Conservation (phyloP, 2,329 filamentous ascomycete genomes). For the Samsoniella hepiali region DNA sequence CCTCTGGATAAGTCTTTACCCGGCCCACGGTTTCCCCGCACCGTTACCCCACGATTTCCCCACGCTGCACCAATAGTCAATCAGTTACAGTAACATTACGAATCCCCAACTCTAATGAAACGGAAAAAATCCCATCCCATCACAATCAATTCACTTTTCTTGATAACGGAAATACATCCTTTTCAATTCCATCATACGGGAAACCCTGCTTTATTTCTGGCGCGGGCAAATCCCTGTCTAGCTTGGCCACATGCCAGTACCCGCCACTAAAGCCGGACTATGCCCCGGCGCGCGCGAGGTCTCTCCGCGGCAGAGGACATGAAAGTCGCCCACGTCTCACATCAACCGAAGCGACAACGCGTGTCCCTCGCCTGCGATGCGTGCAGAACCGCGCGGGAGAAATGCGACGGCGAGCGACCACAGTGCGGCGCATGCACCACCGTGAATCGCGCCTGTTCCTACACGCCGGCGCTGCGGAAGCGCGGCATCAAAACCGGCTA, state of each 20-base stretch:
- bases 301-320: slow-evolving; percentile 24
- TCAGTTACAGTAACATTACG: not conserved
- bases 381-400: slow-evolving; percentile 65
- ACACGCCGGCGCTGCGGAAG: slow-evolving; percentile 71
- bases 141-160: not conserved
- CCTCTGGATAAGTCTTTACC: slow-evolving; percentile 25
- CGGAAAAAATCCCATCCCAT: not conserved
- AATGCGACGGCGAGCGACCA: slow-evolving; percentile 68
- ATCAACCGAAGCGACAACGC: slow-evolving; percentile 54
- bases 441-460: slow-evolving; percentile 64
- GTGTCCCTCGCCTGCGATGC: slow-evolving; percentile 69
- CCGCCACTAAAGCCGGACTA: slow-evolving; percentile 23
- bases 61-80: not conserved
- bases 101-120: not conserved
- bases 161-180: too few relatives aligned
- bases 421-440: slow-evolving; percentile 64
- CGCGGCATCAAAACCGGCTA: slow-evolving; percentile 78
- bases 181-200: too few relatives aligned
- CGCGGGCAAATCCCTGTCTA: not conserved
- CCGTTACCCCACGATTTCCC: slow-evolving; percentile 9
- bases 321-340: slow-evolving; percentile 25
- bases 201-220: not conserved
- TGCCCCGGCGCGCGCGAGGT: slow-evolving; percentile 40
- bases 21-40: slow-evolving; percentile 15
- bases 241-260: not conserved